Evolutionary conservation across 129 eudicot species (phyloP), one percentile per base, ranked within the genome.

Genomic region (Oenanthe sinensis): DNA sequence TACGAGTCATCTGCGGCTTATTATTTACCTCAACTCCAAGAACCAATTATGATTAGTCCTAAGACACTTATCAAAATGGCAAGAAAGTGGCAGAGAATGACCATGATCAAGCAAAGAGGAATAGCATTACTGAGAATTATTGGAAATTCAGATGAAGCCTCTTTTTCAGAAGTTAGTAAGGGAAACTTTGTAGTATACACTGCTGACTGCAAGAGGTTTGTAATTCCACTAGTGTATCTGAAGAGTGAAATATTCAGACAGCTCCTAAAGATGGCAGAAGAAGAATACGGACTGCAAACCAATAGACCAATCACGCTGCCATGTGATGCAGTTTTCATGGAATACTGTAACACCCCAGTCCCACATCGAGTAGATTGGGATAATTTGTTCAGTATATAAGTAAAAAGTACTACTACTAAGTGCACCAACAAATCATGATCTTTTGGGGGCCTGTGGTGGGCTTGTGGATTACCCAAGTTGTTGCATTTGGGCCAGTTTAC

Each of bases 131-230:
- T 76, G 39, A 39, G 62, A 77, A 77, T 33, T 3, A 37, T 40
- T 17, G 28, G 33, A 39, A 19, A 42, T 71, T 71, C 75, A 30
- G 45, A 19, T 67, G 39, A 77, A 37, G 50, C 80, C 13, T 50
- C 83, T 4, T 39, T 67, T 10, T 63, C 85, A 78, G 79, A 40
- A 28, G 77, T 42, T 60, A 80, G 82, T 48, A 82, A 84, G 79
- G 89, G 89, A 26, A 83, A 86, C 71, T 88, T 88, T 74, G 81
- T 78, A n/a, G 86, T 84, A 36, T 83, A 85, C 85, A 81, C 92
- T 2, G 71, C 50, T 74, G 89, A 88, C 71, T 74, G 20, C 13
- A 82, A 30, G 28, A 81, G 88, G n/a, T 82, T 79, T 69, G 82
- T 74, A 62, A 42, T 81, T 45, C 84, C 86, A 9, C 20, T 82